phyloP scores from a whole-genome alignment of 345 rosid genomes.

The Salix viminalis region DNA sequence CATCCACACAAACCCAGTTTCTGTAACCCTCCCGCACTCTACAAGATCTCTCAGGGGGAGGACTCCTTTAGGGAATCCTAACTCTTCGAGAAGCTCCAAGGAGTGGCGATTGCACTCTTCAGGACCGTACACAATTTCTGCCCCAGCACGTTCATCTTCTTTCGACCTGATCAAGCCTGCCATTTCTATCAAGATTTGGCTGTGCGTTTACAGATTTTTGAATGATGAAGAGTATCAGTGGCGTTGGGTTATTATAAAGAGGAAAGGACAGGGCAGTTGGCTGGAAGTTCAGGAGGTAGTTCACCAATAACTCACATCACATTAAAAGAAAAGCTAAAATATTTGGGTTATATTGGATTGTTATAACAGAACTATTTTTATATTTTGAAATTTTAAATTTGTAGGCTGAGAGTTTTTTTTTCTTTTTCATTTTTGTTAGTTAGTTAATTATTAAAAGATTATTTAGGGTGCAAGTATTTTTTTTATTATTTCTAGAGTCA shows the following conservation, averaged over 20 bases:
- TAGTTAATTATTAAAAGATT: too few species aligned
- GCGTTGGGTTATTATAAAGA: neutral
- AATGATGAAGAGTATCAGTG: neutral
- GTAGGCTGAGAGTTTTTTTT: too few species aligned
- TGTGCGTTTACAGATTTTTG: neutral
- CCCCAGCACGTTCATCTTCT: conserved; percentile 53
- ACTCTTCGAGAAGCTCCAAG: conserved; percentile 62
- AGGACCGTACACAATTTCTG: conserved; percentile 64
- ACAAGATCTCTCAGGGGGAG: conserved; percentile 76
- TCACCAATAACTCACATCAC: neutral
- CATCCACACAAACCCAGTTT: conserved; percentile 94
- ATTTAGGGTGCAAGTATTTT: too few species aligned
- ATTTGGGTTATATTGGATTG: too few species aligned
- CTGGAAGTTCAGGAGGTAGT: conserved; percentile 11
- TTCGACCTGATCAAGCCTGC: conserved; percentile 18
- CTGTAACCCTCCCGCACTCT: conserved; percentile 77
- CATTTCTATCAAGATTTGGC: conserved; percentile 21
- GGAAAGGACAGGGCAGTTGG: neutral
- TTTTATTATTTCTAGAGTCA: too few species aligned
- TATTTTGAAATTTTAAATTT: too few species aligned
- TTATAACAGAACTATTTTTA: too few species aligned
- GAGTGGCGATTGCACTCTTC: conserved; percentile 67
- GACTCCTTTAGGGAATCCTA: conserved; percentile 89
- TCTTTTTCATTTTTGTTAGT: too few species aligned
- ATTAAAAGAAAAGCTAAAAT: too few species aligned